Percentiles rank a stretch among this genome's conserved stretches.
phyloP scores from a whole-genome alignment of 108 stramenopile species.

The Nitzschia inconspicua region DNA sequence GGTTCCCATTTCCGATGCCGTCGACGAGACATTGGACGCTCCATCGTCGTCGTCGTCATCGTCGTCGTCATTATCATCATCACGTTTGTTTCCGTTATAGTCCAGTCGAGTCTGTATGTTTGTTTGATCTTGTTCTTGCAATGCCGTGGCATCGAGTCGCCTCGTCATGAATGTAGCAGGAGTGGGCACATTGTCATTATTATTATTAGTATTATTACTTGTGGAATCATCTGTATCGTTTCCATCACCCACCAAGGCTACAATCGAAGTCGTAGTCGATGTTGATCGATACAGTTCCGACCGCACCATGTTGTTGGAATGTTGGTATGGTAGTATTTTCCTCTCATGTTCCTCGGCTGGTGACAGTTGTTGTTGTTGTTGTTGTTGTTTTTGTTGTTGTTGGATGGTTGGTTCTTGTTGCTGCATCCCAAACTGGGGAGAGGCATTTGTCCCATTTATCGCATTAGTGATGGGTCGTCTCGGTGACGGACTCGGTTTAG shows the following conservation, averaged over 20 bases:
- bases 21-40: slow-evolving; percentile 39
- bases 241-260: too few relatives aligned
- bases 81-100: not conserved
- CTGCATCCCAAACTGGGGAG: too few relatives aligned
- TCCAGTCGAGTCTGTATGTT: not conserved
- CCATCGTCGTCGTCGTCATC: slow-evolving; percentile 12
- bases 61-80: slow-evolving; percentile 9
- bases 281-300: not conserved
- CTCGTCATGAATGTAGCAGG: too few relatives aligned
- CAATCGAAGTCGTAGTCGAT: too few relatives aligned
- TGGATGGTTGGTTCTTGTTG: not conserved
- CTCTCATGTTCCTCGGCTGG: too few relatives aligned
- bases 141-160: slow-evolving; percentile 2
- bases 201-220: not conserved
- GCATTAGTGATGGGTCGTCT: too few relatives aligned
- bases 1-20: slow-evolving; percentile 54
- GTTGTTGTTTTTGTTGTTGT: not conserved
- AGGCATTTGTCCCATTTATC: too few relatives aligned
- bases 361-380: not conserved
- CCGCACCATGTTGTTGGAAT: not conserved
- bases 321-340: too few relatives aligned
- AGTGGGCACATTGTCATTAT: not conserved
- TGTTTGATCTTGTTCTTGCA: slow-evolving; percentile 7
- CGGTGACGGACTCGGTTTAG: slow-evolving; percentile 20
- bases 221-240: not conserved